A percentile compares a stretch with the other conserved stretches of the same genome.
Conservation (phyloP, 2,329 filamentous ascomycete species). For the Bipolaris cookei region DNA sequence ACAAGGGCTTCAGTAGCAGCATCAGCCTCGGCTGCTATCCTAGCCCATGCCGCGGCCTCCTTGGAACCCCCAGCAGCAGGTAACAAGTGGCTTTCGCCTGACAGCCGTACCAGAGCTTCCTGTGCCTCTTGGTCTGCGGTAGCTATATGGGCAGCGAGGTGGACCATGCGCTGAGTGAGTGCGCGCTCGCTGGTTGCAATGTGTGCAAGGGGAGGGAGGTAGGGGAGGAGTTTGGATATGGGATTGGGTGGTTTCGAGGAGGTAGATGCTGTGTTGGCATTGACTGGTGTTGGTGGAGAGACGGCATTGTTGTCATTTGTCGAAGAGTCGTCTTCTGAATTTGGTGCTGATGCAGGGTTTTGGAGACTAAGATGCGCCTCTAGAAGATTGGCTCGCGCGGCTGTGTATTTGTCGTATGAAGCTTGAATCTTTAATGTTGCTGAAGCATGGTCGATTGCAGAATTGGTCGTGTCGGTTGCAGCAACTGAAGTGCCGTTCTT, state of each 20-base stretch:
- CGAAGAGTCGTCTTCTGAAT: background rate
- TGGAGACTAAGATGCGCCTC: conserved; percentile 30
- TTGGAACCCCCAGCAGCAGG: conserved; percentile 36
- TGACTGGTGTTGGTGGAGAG: background rate
- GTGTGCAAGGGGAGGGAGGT: conserved; percentile 37
- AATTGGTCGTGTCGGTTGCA: background rate
- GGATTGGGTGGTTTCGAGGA: conserved; percentile 11
- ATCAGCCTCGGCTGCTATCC: conserved; percentile 31
- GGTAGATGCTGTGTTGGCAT: conserved; percentile 9
- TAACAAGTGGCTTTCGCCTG: conserved; percentile 49
- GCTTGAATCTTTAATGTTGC: conserved; percentile 36
- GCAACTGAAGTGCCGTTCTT: background rate
- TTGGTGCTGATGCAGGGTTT: conserved; percentile 6
- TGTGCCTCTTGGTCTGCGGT: conserved; percentile 38
- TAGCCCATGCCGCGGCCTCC: conserved; percentile 36
- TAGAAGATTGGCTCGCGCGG: conserved; percentile 32
- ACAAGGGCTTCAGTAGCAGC: conserved; percentile 26
- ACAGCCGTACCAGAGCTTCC: conserved; percentile 42
- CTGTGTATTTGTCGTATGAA: conserved; percentile 42
- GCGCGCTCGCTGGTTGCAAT: conserved; percentile 36
- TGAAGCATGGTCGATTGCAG: conserved; percentile 22
- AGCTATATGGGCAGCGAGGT: conserved; percentile 42
- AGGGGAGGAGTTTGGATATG: conserved; percentile 39
- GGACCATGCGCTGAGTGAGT: conserved; percentile 45
- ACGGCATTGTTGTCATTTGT: background rate